Evolutionary conservation across 2,329 filamentous ascomycete species (phyloP).

Genomic region (Paecilomyces sp.): DNA sequence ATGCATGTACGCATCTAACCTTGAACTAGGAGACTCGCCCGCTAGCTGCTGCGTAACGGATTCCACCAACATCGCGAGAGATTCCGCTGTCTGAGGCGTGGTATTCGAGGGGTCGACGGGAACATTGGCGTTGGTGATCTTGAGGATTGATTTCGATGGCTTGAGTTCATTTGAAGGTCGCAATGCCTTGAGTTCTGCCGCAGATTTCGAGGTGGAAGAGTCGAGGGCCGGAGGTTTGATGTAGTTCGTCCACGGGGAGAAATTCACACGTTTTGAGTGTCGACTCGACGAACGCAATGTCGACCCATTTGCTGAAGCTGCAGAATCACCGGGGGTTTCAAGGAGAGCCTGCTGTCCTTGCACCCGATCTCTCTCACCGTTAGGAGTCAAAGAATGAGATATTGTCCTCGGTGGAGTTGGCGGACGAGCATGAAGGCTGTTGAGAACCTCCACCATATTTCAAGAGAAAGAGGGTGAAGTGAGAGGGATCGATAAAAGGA

Average conservation of each 20-base stretch:
- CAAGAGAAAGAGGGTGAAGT: slow-evolving; percentile 7
- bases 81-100: slow-evolving; percentile 46
- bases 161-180: slow-evolving; percentile 45
- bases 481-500: slow-evolving; percentile 4
- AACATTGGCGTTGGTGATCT: slow-evolving; percentile 47
- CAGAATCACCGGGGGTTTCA: slow-evolving; percentile 36
- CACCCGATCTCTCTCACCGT: slow-evolving; percentile 28
- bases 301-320: slow-evolving; percentile 31
- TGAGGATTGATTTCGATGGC: slow-evolving; percentile 72
- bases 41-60: slow-evolving; percentile 76
- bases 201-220: slow-evolving; percentile 21
- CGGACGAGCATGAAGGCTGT: slow-evolving; percentile 45
- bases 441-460: slow-evolving; percentile 40
- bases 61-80: slow-evolving; percentile 73
- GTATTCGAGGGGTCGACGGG: slow-evolving; percentile 32
- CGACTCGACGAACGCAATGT: slow-evolving; percentile 28
- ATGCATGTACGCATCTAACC: slow-evolving; percentile 79
- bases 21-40: slow-evolving; percentile 62
- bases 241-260: slow-evolving; percentile 52
- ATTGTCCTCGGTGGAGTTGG: slow-evolving; percentile 48
- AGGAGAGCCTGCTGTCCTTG: slow-evolving; percentile 25
- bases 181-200: slow-evolving; percentile 39
- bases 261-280: slow-evolving; percentile 53
- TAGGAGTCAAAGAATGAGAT: slow-evolving; percentile 16
- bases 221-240: slow-evolving; percentile 39